phyloP scores from a whole-genome alignment of 1,284 basidiomycete species.

The Cerrena zonata region DNA sequence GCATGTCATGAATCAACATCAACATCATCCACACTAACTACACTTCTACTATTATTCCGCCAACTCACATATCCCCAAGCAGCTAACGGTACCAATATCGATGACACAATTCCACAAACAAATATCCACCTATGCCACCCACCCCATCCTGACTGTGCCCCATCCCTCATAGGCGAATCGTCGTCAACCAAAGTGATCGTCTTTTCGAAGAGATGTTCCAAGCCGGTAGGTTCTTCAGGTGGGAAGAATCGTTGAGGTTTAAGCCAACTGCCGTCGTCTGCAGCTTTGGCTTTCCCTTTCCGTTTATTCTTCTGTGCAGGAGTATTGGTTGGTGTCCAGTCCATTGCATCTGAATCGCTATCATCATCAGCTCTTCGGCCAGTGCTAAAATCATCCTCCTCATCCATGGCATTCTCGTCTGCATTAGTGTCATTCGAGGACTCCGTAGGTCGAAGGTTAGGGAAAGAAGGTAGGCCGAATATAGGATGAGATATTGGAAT shows the following conservation, averaged over 20 bases:
- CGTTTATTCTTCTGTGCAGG: slow-evolving; percentile 11
- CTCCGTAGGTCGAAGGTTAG: slow-evolving; percentile 9
- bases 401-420: slow-evolving; percentile 7
- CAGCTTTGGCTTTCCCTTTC: slow-evolving; percentile 14
- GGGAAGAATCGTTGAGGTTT: slow-evolving; percentile 70
- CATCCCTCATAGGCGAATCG: not conserved
- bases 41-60: not conserved
- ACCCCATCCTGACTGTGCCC: not conserved
- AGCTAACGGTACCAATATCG: not conserved
- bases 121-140: slow-evolving; percentile 1
- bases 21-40: not conserved
- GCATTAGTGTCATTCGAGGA: slow-evolving; percentile 10
- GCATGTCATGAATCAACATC: not conserved
- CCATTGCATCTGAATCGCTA: slow-evolving; percentile 53
- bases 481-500: slow-evolving; percentile 37
- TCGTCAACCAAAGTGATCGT: slow-evolving; percentile 36
- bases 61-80: not conserved
- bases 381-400: slow-evolving; percentile 23
- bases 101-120: not conserved
- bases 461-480: slow-evolving; percentile 61
- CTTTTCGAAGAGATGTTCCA: slow-evolving; percentile 66
- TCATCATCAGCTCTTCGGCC: slow-evolving; percentile 23
- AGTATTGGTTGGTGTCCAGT: slow-evolving; percentile 59
- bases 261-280: slow-evolving; percentile 46
- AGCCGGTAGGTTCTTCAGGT: slow-evolving; percentile 70